A percentile compares a stretch with the other conserved stretches of the same genome.
Conservation (phyloP, 345 rosid genomes). For the Stellera chamaejasme region DNA sequence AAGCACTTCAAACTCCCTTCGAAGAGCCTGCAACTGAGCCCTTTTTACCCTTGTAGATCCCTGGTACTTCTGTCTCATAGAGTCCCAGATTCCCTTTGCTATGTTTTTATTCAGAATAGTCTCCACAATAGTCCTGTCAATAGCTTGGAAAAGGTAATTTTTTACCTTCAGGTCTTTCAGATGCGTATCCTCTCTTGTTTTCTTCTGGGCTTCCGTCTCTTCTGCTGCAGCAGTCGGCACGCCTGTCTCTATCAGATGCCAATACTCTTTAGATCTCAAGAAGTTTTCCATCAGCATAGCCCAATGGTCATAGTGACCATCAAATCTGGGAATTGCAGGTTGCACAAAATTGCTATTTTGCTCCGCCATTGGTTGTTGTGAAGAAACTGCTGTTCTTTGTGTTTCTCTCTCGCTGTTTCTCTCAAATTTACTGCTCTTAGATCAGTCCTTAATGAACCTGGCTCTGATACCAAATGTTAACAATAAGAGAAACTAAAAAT, state of each 20-base stretch:
- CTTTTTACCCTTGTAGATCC: background rate
- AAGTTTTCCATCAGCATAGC: slow-evolving; percentile 5
- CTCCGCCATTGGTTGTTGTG: too few relatives aligned
- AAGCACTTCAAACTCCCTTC: slow-evolving; percentile 1
- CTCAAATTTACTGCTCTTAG: too few relatives aligned
- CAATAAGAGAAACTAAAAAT: too few relatives aligned
- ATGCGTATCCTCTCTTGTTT: too few relatives aligned
- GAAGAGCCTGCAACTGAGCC: background rate
- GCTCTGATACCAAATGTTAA: too few relatives aligned
- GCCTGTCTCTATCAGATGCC: background rate
- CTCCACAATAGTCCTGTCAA: slow-evolving; percentile 3
- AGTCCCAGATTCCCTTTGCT: slow-evolving; percentile 5
- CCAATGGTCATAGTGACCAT: slow-evolving; percentile 13
- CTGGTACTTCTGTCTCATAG: slow-evolving; percentile 8
- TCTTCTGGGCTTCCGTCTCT: background rate
- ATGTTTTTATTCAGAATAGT: slow-evolving; percentile 4
- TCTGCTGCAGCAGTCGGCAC: background rate
- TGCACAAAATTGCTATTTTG: background rate
- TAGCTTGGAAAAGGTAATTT: slow-evolving; percentile 7
- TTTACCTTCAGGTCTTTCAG: background rate
- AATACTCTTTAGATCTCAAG: background rate
- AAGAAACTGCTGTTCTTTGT: too few relatives aligned
- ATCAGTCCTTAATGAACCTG: too few relatives aligned
- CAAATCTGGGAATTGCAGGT: slow-evolving; percentile 2
- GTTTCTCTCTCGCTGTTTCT: too few relatives aligned